Evolutionary conservation across 148 eudicot genomes (phyloP), one percentile per base, ranked within the genome.

Genomic region (Polygonum maritimum): DNA sequence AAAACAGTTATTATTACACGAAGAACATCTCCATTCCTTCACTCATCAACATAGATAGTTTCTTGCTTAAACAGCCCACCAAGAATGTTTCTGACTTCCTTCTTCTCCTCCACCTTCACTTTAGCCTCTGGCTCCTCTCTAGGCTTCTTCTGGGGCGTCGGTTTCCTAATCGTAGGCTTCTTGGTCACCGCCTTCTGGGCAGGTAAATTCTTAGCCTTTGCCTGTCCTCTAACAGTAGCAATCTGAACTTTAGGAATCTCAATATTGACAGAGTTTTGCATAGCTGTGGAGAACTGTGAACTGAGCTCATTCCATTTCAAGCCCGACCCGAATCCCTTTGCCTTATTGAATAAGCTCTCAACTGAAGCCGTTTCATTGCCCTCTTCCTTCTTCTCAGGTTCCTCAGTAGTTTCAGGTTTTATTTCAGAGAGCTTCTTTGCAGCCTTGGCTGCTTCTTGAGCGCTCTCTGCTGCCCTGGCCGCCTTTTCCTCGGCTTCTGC

Each of bases 1-100:
- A 60, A 33, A 22, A 22, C 11, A 60, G 36, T 21, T 60, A 14
- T 60, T 26, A 60, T 60, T 54, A 26, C 21, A 22, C 11, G 4
- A 14, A 38, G 15, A 67, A 35, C 21, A 60, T 60, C 38, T 60
- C 69, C 69, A 26, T 60, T 18, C 1, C 18, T 36, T 77, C 71
- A 78, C 75, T 95, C 98, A 67, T 93, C 99, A n/a, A 92, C 83
- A 76, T 96, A 96, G 81, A 91, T 86, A 39, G 99, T 96, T 86
- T 96, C 98, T 81, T 96, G 99, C 89, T 91, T 82, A 84, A 96
- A 96, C 76, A 96, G 71, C 33, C 99, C 99, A 36, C 99, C 99
- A 45, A 96, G 88, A 54, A 92, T 73, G 78, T 88, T 96, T 83
- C 89, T 91, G 72, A 79, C 82, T 76, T 91, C 90, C 26, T 71